phyloP scores from a whole-genome alignment of 768 basidiomycete species.

The Gymnopilus junonius region DNA sequence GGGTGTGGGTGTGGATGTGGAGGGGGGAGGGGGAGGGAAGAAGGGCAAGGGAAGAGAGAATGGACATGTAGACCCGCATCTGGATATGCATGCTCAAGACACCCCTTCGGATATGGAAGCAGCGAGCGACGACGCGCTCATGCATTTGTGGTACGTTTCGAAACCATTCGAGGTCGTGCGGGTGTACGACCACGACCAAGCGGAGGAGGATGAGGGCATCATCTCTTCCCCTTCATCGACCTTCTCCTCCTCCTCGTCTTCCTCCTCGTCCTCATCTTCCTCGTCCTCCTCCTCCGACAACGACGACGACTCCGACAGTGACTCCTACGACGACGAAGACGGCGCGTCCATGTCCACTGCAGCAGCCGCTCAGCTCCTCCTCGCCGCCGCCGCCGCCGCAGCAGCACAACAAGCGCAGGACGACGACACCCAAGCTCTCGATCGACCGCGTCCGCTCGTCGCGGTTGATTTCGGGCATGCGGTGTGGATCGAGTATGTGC shows the following conservation, averaged over 20 bases:
- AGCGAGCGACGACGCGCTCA: conserved; percentile 54
- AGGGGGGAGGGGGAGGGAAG: not conserved
- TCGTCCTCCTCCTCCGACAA: too few relatives aligned
- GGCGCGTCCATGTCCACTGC: not conserved
- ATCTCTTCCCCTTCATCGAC: too few relatives aligned
- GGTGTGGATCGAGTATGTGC: conserved; percentile 72
- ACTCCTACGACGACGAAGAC: not conserved
- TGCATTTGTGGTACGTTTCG: conserved; percentile 73
- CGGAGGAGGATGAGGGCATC: not conserved
- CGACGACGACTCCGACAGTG: too few relatives aligned
- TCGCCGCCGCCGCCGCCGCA: too few relatives aligned
- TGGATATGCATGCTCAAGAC: not conserved
- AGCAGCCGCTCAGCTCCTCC: conserved; percentile 32
- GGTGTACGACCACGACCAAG: conserved; percentile 47
- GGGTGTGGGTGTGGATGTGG: not conserved
- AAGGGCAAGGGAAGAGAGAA: not conserved
- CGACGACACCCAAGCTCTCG: conserved; percentile 35
- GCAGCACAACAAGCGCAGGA: too few relatives aligned
- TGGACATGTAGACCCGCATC: not conserved
- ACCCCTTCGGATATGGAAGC: conserved; percentile 2
- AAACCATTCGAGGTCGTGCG: conserved; percentile 76
- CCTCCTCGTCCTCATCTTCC: too few relatives aligned
- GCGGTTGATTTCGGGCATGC: conserved; percentile 90
- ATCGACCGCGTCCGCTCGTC: conserved; percentile 70
- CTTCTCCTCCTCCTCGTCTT: too few relatives aligned